These are phyloP conservation scores for Codiaeum variegatum DNA, from an alignment of 441 rosid genomes.

Conservation along the genomic window DNA sequence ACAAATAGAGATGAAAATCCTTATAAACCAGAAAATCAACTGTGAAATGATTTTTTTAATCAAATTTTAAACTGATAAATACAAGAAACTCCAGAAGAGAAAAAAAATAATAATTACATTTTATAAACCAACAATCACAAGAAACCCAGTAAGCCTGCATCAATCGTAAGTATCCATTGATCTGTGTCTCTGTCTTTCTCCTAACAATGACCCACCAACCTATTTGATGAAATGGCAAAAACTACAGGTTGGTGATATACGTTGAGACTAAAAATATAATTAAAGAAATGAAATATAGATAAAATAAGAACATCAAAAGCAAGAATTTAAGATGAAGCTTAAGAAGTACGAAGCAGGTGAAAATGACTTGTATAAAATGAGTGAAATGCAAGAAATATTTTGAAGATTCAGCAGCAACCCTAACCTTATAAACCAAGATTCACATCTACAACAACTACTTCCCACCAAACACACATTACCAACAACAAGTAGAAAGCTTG, in stretches of 20 bases:
- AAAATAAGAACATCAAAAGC: slow-evolving; percentile 27
- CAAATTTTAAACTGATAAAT: slow-evolving; percentile 12
- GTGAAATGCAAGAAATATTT: slow-evolving; percentile 50
- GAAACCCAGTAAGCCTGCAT: slow-evolving; percentile 14
- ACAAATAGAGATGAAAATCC: background rate
- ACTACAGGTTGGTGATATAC: slow-evolving; percentile 28
- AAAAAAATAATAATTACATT: background rate
- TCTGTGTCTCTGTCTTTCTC: slow-evolving; percentile 20
- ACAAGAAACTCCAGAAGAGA: slow-evolving; percentile 2
- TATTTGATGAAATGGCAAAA: slow-evolving; percentile 24
- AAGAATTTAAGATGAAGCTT: slow-evolving; percentile 55
- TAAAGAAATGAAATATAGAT: slow-evolving; percentile 17
- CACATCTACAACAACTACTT: slow-evolving; percentile 35
- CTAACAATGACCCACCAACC: slow-evolving; percentile 37
- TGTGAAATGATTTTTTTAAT: no score
- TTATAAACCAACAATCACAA: background rate
- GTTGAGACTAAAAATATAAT: slow-evolving; percentile 26
- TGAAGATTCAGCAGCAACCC: slow-evolving; percentile 29
- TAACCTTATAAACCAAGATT: slow-evolving; percentile 41
- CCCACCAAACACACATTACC: slow-evolving; percentile 39
- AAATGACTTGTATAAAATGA: slow-evolving; percentile 32
- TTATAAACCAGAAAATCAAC: background rate
- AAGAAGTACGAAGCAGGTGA: slow-evolving; percentile 38
- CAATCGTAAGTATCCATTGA: background rate
- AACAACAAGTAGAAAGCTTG: slow-evolving; percentile 17